These are phyloP conservation scores for Purpureocillium lavendulum DNA, from an alignment of 2,329 filamentous ascomycete genomes.

Conservation along the genomic window DNA sequence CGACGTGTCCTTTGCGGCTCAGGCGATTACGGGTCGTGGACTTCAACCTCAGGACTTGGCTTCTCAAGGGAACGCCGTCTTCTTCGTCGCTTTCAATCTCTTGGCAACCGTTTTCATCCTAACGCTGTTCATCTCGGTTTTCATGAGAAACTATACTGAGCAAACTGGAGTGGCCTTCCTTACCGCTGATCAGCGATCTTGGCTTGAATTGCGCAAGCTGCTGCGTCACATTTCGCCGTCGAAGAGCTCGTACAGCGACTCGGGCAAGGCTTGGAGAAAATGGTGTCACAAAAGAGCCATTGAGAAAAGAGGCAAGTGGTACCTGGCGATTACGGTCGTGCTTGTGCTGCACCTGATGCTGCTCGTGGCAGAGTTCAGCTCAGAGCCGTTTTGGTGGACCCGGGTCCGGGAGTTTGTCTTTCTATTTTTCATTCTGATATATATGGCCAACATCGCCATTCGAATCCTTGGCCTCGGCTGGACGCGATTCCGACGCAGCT, in stretches of 20 bases:
- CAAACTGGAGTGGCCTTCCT: slow-evolving; percentile 95
- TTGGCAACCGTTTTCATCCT: slow-evolving; percentile 93
- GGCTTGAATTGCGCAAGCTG: slow-evolving; percentile 89
- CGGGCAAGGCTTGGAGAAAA: slow-evolving; percentile 69
- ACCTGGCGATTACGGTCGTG: slow-evolving; percentile 68
- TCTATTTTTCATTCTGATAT: slow-evolving; percentile 71
- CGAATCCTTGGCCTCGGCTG: slow-evolving; percentile 85
- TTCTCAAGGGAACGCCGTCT: slow-evolving; percentile 78
- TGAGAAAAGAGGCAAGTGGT: slow-evolving; percentile 90
- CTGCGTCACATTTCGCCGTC: slow-evolving; percentile 90
- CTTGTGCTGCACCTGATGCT: slow-evolving; percentile 77
- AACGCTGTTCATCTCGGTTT: slow-evolving; percentile 96
- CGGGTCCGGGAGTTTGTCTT: slow-evolving; percentile 66
- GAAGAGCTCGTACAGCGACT: slow-evolving; percentile 77
- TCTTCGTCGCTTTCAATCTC: slow-evolving; percentile 95
- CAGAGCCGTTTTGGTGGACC: slow-evolving; percentile 65
- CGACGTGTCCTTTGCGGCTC: slow-evolving; percentile 79
- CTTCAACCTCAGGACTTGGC: slow-evolving; percentile 62
- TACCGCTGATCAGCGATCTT: slow-evolving; percentile 91
- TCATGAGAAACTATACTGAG: slow-evolving; percentile 99
- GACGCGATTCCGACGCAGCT: slow-evolving; percentile 83
- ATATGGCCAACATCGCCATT: slow-evolving; percentile 73
- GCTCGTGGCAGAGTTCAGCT: slow-evolving; percentile 78
- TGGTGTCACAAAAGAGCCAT: slow-evolving; percentile 95
- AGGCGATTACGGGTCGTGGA: slow-evolving; percentile 70